A percentile compares a stretch with the other conserved stretches of the same genome.
Conservation (phyloP, 2,329 filamentous ascomycete species). For the Aspergillus puulaauensis region DNA sequence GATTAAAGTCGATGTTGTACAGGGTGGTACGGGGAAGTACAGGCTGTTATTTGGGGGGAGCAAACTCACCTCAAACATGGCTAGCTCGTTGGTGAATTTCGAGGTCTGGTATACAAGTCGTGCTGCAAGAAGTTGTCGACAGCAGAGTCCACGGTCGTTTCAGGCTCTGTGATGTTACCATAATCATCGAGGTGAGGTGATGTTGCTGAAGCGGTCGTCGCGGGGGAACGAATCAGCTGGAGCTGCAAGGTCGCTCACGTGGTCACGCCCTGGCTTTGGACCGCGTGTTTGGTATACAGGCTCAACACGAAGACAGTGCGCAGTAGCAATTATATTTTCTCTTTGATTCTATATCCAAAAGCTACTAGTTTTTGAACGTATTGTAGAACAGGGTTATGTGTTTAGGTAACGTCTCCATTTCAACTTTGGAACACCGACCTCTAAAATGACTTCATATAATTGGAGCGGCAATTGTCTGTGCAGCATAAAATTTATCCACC, state of each 20-base stretch:
- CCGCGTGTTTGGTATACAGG: background rate
- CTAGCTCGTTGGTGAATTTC: conserved; percentile 1
- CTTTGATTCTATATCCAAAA: background rate
- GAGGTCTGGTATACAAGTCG: background rate
- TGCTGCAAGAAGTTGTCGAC: background rate
- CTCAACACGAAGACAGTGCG: background rate
- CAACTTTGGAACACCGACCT: background rate
- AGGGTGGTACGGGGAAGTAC: background rate
- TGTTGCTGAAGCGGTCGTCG: background rate
- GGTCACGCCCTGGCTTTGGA: background rate
- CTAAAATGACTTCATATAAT: background rate
- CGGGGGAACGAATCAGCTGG: background rate
- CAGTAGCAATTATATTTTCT: background rate
- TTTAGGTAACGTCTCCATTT: background rate
- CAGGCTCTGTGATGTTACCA: conserved; percentile 1
- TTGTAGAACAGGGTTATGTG: too few relatives aligned
- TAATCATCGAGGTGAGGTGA: background rate
- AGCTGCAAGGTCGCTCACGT: conserved; percentile 4
- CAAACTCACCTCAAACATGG: conserved; percentile 31
- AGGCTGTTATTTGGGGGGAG: background rate
- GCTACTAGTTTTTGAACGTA: too few relatives aligned
- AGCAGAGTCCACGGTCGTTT: background rate
- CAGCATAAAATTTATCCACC: conserved; percentile 20
- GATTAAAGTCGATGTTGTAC: background rate
- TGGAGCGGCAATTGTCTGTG: background rate